These are phyloP conservation scores for Dichomitus squalens DNA, from an alignment of 1,284 basidiomycete species.

Conservation along the genomic window DNA sequence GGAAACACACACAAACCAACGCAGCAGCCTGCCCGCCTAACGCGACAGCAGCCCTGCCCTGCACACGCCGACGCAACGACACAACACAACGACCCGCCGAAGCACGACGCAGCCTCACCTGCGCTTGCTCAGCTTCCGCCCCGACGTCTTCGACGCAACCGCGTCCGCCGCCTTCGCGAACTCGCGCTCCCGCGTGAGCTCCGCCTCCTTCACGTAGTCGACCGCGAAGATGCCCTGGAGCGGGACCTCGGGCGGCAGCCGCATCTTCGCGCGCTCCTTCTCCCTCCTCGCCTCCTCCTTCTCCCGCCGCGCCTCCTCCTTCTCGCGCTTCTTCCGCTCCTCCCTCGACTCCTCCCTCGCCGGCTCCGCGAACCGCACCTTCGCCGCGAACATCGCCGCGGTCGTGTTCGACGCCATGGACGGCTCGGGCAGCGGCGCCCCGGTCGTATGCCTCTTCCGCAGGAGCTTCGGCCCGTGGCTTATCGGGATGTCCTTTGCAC, in stretches of 20 bases:
- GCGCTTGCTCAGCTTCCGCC: conserved; percentile 38
- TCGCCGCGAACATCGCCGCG: conserved; percentile 28
- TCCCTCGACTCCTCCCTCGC: conserved; percentile 23
- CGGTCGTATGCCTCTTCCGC: conserved; percentile 20
- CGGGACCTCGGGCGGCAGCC: conserved; percentile 1
- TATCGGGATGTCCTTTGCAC: conserved; percentile 26
- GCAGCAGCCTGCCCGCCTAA: background rate
- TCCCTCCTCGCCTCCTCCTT: conserved; percentile 19
- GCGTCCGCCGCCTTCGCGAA: conserved; percentile 9
- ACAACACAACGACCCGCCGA: background rate
- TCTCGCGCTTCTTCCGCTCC: conserved; percentile 22
- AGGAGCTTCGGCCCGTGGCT: conserved; percentile 27
- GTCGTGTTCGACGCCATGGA: conserved; percentile 23
- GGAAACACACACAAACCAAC: background rate
- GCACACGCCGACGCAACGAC: no score
- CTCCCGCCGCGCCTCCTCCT: conserved; percentile 19
- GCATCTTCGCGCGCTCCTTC: conserved; percentile 4
- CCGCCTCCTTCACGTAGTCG: conserved; percentile 22
- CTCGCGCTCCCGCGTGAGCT: conserved; percentile 24
- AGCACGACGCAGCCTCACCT: conserved; percentile 13
- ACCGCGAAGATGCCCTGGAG: conserved; percentile 11
- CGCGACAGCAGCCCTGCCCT: background rate
- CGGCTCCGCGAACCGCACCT: conserved; percentile 26
- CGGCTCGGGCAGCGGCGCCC: conserved; percentile 1
- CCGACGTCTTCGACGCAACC: conserved; percentile 8